Evolutionary conservation across 2,329 filamentous ascomycete species (phyloP).

Genomic region (Alternaria infectoria): DNA sequence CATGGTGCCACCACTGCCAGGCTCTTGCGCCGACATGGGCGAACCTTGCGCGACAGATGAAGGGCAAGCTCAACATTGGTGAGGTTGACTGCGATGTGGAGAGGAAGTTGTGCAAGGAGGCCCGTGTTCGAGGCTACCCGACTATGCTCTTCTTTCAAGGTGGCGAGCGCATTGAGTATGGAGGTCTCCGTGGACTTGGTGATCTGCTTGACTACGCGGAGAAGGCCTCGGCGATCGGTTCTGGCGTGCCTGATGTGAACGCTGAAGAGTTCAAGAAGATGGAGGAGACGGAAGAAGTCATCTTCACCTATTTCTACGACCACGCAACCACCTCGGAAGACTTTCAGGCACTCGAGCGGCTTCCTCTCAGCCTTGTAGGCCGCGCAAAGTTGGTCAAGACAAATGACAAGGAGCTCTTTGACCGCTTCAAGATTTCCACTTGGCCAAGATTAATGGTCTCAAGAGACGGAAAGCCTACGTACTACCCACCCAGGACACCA

Average conservation of each 20-base stretch:
- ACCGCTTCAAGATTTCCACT: constrained; percentile 92
- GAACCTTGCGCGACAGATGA: constrained; percentile 89
- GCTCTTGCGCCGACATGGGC: constrained; percentile 89
- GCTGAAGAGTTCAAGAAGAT: constrained; percentile 77
- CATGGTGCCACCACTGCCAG: constrained; percentile 96
- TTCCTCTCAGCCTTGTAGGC: constrained; percentile 87
- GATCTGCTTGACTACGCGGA: constrained; percentile 88
- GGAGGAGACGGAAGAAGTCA: constrained; percentile 91
- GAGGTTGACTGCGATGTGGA: constrained; percentile 95
- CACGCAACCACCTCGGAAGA: constrained; percentile 92
- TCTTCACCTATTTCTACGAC: constrained; percentile 98
- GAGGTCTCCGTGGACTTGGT: constrained; percentile 87
- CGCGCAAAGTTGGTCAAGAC: constrained; percentile 94
- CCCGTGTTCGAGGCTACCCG: constrained; percentile 78
- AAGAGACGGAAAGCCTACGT: constrained; percentile 85
- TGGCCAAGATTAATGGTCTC: constrained; percentile 94
- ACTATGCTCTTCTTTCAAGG: constrained; percentile 93
- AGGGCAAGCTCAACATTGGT: constrained; percentile 86
- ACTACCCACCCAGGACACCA: constrained; percentile 86
- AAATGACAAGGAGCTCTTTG: constrained; percentile 73
- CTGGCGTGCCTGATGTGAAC: constrained; percentile 81
- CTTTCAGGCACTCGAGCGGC: constrained; percentile 82
- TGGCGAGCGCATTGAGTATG: constrained; percentile 90
- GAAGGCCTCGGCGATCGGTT: constrained; percentile 78
- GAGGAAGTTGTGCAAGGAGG: constrained; percentile 89